Evolutionary conservation across 108 stramenopile species (phyloP).

Genomic region (Nannochloropsis salina): DNA sequence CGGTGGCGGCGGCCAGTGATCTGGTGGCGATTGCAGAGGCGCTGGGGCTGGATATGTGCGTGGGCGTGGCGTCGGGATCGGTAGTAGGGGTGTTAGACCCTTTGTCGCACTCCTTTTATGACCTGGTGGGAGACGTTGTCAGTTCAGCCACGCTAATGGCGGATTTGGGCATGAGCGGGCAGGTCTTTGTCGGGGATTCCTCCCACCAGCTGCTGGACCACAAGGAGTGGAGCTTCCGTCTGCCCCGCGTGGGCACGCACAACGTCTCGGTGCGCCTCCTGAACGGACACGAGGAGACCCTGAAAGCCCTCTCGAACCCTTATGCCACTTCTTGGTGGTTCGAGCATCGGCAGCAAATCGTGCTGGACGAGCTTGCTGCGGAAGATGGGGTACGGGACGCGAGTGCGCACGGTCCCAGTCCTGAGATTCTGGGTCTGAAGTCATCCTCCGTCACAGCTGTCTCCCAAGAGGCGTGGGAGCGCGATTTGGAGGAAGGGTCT

Average conservation of each 20-base stretch:
- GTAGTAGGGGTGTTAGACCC: neutral
- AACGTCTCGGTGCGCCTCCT: neutral
- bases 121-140: neutral
- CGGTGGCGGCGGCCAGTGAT: neutral
- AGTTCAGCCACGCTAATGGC: neutral
- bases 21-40: neutral
- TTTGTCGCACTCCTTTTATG: neutral
- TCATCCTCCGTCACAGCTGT: neutral
- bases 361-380: neutral
- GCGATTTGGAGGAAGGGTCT: neutral
- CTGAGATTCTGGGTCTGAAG: neutral
- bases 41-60: constrained; percentile 12
- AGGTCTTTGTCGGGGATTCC: neutral
- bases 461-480: neutral
- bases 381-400: no score
- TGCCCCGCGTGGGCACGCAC: constrained; percentile 2
- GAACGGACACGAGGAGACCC: neutral
- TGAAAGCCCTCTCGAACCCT: constrained; percentile 3
- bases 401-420: no score
- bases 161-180: neutral
- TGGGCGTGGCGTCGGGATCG: neutral
- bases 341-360: neutral
- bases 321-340: neutral
- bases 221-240: neutral
- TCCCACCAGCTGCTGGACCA: constrained; percentile 5